Conservation (phyloP, 805 yeast genomes). For the Tetrapisispora nanseiensis region DNA sequence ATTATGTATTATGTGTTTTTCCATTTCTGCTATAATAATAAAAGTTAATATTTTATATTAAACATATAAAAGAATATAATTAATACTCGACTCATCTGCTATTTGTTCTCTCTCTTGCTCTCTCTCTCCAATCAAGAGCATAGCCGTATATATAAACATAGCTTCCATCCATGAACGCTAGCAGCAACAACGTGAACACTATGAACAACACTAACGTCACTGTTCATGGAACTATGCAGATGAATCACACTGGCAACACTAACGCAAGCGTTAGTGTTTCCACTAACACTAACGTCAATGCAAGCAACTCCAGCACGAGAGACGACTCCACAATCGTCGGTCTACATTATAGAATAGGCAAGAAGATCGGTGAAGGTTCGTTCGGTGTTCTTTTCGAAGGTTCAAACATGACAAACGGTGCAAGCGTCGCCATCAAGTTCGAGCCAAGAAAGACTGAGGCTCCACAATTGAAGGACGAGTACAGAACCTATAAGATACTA, state of each 20-base stretch:
- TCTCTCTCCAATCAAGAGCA: not conserved
- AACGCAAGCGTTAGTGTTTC: constrained; percentile 2
- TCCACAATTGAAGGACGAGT: constrained; percentile 94
- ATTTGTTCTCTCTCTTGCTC: too few species aligned
- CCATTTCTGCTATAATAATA: too few species aligned
- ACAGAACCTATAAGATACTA: constrained; percentile 84
- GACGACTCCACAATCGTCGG: constrained; percentile 48
- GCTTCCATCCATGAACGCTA: constrained; percentile 1
- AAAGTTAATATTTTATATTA: too few species aligned
- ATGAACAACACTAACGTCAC: constrained; percentile 1
- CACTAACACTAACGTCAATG: not conserved
- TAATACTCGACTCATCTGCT: too few species aligned
- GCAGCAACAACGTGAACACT: not conserved
- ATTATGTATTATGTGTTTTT: too few species aligned
- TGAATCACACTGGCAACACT: constrained; percentile 2
- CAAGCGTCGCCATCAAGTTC: constrained; percentile 92
- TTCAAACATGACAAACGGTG: constrained; percentile 79
- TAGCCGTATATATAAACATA: not conserved
- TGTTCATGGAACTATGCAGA: not conserved
- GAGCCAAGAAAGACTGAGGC: constrained; percentile 96
- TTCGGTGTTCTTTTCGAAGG: constrained; percentile 98
- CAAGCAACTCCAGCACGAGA: not conserved
- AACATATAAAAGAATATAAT: too few species aligned
- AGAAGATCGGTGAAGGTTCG: constrained; percentile 97
- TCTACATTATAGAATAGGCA: constrained; percentile 91